Evolutionary conservation across 345 rosid genomes (phyloP).

Genomic region (Euphorbia tirucalli): DNA sequence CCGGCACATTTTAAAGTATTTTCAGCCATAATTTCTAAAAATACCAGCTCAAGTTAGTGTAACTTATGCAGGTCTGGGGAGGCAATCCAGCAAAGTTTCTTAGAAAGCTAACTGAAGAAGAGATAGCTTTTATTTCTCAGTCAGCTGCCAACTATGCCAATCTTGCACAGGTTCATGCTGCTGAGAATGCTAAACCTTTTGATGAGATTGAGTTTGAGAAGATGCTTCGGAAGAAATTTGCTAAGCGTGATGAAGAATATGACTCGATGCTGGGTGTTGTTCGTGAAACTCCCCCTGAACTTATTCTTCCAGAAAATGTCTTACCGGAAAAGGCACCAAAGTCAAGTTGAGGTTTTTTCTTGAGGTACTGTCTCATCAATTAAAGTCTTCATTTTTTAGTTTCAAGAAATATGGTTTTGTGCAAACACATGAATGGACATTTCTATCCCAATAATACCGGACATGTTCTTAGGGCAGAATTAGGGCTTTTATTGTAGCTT

Average conservation of each 20-base stretch:
- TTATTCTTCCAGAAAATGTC: slow-evolving; percentile 69
- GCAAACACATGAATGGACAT: slow-evolving; percentile 35
- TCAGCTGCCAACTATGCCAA: slow-evolving; percentile 78
- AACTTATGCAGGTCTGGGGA: slow-evolving; percentile 77
- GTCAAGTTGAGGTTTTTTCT: slow-evolving; percentile 27
- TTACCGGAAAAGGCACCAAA: slow-evolving; percentile 47
- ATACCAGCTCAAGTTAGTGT: not conserved
- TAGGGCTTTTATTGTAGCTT: slow-evolving; percentile 19
- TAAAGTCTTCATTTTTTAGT: slow-evolving; percentile 26
- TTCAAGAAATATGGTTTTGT: slow-evolving; percentile 30
- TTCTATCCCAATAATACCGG: slow-evolving; percentile 44
- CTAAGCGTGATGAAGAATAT: slow-evolving; percentile 66
- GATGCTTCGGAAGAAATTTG: slow-evolving; percentile 76
- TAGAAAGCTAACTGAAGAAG: slow-evolving; percentile 78
- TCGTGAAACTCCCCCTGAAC: slow-evolving; percentile 79
- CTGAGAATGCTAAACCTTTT: slow-evolving; percentile 79
- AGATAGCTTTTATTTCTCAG: slow-evolving; percentile 64
- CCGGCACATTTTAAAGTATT: not conserved
- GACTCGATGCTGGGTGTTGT: slow-evolving; percentile 84
- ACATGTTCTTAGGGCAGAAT: slow-evolving; percentile 30
- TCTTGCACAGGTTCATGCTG: slow-evolving; percentile 84
- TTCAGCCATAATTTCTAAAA: not conserved
- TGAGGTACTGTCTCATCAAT: slow-evolving; percentile 24
- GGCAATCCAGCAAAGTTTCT: slow-evolving; percentile 97
- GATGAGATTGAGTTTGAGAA: slow-evolving; percentile 88